These are phyloP conservation scores for Neocatenulostroma microsporum DNA, from an alignment of 2,329 filamentous ascomycete species.

Conservation along the genomic window DNA sequence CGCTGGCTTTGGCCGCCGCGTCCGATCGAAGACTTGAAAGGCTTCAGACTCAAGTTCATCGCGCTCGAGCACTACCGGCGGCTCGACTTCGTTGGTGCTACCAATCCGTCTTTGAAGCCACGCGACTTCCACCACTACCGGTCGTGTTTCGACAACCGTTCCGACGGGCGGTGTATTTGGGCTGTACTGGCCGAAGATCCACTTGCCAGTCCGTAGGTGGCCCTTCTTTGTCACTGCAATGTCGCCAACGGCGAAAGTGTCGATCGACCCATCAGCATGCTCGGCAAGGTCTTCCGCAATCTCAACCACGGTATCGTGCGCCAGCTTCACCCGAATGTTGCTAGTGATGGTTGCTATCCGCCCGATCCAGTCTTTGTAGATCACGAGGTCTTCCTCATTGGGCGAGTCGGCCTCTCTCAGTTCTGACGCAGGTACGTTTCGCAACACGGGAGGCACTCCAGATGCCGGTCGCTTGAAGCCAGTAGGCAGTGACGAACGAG, in stretches of 20 bases:
- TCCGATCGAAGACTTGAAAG: conserved; percentile 39
- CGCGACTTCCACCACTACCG: conserved; percentile 40
- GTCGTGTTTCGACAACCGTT: conserved; percentile 45
- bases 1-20: conserved; percentile 14
- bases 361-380: conserved; percentile 51
- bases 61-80: conserved; percentile 21
- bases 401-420: conserved; percentile 25
- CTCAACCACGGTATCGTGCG: conserved; percentile 48
- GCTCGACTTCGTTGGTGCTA: conserved; percentile 16
- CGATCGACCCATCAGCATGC: conserved; percentile 17
- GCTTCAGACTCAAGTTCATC: conserved; percentile 36
- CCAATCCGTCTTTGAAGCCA: conserved; percentile 44
- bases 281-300: conserved; percentile 40
- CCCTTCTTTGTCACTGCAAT: conserved; percentile 45
- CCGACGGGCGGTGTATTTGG: conserved; percentile 44
- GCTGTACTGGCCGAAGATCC: conserved; percentile 47
- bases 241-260: conserved; percentile 40
- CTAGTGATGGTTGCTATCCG: conserved; percentile 43
- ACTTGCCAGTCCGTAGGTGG: conserved; percentile 45
- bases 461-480: conserved; percentile 12
- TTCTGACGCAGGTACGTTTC: conserved; percentile 26
- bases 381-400: conserved; percentile 45
- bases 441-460: conserved; percentile 14
- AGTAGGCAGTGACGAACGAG: conserved; percentile 3
- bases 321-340: conserved; percentile 44